A percentile compares a stretch with the other conserved stretches of the same genome.
Evolutionary conservation across 2,329 filamentous ascomycete species (phyloP).

Genomic region (Alternaria longipes): DNA sequence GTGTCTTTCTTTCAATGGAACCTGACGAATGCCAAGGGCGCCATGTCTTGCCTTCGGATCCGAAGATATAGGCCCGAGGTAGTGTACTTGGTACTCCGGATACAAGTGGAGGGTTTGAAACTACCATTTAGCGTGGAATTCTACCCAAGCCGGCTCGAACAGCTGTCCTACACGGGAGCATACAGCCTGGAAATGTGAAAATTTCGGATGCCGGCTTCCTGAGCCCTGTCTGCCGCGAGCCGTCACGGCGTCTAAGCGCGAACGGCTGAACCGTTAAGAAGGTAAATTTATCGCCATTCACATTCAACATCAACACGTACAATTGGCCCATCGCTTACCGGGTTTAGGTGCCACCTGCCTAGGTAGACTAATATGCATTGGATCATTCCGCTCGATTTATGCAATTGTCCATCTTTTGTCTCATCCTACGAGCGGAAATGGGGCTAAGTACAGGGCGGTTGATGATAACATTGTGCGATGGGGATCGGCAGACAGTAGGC

Average conservation of each 20-base stretch:
- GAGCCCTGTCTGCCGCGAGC: constrained; percentile 2
- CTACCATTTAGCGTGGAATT: neutral
- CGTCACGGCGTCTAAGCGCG: constrained; percentile 4
- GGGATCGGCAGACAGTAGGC: constrained; percentile 16
- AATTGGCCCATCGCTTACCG: constrained; percentile 1
- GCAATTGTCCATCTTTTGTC: constrained; percentile 16
- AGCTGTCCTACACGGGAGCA: constrained; percentile 5
- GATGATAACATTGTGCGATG: constrained; percentile 7
- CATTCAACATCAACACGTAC: neutral
- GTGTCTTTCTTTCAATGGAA: neutral
- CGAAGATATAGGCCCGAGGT: neutral
- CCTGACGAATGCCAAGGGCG: neutral
- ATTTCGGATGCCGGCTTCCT: constrained; percentile 9
- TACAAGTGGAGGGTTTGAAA: neutral
- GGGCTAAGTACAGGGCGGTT: constrained; percentile 19
- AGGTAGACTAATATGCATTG: neutral
- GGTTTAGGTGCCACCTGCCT: neutral
- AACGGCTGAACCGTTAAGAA: constrained; percentile 1
- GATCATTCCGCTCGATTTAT: constrained; percentile 7
- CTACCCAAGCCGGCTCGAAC: neutral
- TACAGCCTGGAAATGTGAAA: constrained; percentile 10
- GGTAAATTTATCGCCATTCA: constrained; percentile 17
- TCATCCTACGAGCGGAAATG: constrained; percentile 1
- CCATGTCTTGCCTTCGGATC: neutral
- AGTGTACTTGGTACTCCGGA: neutral